These are phyloP conservation scores for Acacia acuminata DNA, from an alignment of 306 rosid genomes.

Conservation along the genomic window DNA sequence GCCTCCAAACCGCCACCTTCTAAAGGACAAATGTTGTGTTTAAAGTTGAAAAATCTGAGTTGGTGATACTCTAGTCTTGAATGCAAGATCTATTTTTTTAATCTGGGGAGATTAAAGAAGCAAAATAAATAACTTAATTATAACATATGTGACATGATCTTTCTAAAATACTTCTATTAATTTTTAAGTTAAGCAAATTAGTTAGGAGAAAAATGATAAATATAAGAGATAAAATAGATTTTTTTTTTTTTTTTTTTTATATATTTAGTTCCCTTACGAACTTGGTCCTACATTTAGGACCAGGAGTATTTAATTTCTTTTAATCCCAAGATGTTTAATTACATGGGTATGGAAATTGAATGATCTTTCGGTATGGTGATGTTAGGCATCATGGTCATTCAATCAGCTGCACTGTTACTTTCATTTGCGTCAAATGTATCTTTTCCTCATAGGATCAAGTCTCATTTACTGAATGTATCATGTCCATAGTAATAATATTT, in stretches of 20 bases:
- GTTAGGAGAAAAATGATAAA: no score
- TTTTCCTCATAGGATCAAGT: neutral
- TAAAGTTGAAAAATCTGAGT: neutral
- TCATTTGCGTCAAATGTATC: neutral
- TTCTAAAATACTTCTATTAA: no score
- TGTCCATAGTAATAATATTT: constrained; percentile 2
- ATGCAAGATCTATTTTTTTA: no score
- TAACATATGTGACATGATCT: no score
- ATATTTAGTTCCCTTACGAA: no score
- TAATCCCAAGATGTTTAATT: neutral
- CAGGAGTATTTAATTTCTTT: neutral
- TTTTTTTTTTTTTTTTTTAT: no score
- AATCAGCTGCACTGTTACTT: neutral
- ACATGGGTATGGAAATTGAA: neutral
- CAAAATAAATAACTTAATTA: no score
- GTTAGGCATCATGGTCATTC: neutral
- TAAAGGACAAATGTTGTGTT: neutral
- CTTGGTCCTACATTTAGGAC: no score
- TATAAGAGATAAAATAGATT: no score
- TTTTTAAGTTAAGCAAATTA: no score
- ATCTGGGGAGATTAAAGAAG: no score
- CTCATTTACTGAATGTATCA: neutral
- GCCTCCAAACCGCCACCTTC: neutral
- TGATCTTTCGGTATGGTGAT: neutral
- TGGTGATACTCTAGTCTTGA: no score